Base-by-base conservation (phyloP, 75 land plant species). In the Sequoiadendron giganteum region DNA sequence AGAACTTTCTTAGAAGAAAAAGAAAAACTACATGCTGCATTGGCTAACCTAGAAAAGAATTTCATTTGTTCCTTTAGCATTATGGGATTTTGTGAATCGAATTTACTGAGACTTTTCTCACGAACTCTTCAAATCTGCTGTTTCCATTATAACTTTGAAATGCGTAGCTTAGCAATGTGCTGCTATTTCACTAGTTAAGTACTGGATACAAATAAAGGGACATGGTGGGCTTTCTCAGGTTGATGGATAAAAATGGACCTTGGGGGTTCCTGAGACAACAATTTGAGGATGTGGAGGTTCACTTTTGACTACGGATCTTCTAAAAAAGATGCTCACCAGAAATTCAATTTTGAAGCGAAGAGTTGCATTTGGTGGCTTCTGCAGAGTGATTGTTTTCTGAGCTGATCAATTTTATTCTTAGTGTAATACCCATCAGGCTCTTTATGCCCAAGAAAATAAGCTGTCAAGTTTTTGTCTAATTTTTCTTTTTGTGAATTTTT, bases 191-290 rank as follows among this genome's bases (percentile, higher is more conserved):
- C 73, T 42, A 30, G 11, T 83, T 84, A 86, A 49, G 58, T 54
- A 68, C 6, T 52, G 43, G 58, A 86, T 81, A 85, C 47, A 28
- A 48, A 21, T 43, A 80, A 81, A 86, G 54, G 13, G 39, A 49
- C 11, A 21, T 39, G 13, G 88, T 21, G 43, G 30, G 72, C 77
- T n/a, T 89, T 85, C 90, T 45, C 93, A 96, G 97, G 86, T 86
- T 96, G 77, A 14, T 73, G 32, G 89, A 90, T 49, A 90, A 87
- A 88, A 88, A 56, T 81, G 97, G 97, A 36, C 99, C 99, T 36
- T 97, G 99, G 99, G 85, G 93, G 92, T 97, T 97, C 65, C 85
- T 97, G 87, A 92, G 92, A 15, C 86, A 84, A 7, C 90, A 92
- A 75, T 42, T 76, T 16, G 58, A 88, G 61, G 80, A 21, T 70